Conservation (phyloP, 2,329 filamentous ascomycete species). For the Aphanocladium album region DNA sequence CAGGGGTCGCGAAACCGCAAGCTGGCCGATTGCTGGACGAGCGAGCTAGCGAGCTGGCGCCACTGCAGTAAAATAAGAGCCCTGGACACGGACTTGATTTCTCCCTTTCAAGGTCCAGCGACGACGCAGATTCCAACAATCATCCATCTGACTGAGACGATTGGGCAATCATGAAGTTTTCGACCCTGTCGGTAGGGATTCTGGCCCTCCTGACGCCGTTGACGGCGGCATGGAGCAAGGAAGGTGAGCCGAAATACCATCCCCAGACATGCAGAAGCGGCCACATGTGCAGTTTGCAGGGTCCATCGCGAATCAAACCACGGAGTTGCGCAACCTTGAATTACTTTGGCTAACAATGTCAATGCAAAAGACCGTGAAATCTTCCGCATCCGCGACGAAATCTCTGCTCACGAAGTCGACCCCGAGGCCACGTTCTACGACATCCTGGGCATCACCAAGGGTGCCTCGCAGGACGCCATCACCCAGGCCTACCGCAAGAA, state of each 20-base stretch:
- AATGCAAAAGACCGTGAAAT: slow-evolving; percentile 81
- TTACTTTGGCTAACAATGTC: neutral
- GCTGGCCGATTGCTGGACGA: slow-evolving; percentile 4
- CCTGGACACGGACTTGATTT: neutral
- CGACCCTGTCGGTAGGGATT: slow-evolving; percentile 62
- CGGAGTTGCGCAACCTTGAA: neutral
- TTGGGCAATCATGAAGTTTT: slow-evolving; percentile 64
- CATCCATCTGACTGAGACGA: neutral
- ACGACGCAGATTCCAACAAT: slow-evolving; percentile 6
- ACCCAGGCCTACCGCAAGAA: slow-evolving; percentile 92
- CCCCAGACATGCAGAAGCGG: neutral
- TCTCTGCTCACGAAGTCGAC: slow-evolving; percentile 71
- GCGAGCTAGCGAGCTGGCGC: neutral
- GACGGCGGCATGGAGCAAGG: slow-evolving; percentile 76
- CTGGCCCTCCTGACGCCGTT: slow-evolving; percentile 62
- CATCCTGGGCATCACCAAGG: slow-evolving; percentile 71
- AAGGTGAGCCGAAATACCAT: slow-evolving; percentile 51
- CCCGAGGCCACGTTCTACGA: slow-evolving; percentile 85
- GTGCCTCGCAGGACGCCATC: slow-evolving; percentile 79
- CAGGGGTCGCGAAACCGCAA: slow-evolving; percentile 8
- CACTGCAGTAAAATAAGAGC: slow-evolving; percentile 1
- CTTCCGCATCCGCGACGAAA: slow-evolving; percentile 89
- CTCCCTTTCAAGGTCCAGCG: neutral
- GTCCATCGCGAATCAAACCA: neutral
- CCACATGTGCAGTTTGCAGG: neutral